A percentile compares a stretch with the other conserved stretches of the same genome.
Conservation (phyloP, 1,139 yeast species). For the Taiozyma sp. region DNA sequence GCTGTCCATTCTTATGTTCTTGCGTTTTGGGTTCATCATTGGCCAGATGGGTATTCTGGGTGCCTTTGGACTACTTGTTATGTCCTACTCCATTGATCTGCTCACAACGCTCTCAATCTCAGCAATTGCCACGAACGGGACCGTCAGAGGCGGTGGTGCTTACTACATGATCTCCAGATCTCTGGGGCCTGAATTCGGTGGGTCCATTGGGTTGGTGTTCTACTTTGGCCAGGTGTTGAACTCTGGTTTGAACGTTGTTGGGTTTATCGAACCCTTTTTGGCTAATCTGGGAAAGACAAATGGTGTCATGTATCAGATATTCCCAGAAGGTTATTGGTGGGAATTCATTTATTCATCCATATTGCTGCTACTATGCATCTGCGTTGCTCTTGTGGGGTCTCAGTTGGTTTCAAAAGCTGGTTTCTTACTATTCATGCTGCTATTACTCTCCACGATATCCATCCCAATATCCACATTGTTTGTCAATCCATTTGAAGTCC, state of each 20-base stretch:
- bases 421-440: constrained; percentile 60
- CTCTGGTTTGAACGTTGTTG: constrained; percentile 75
- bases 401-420: constrained; percentile 83
- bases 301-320: constrained; percentile 50
- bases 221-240: constrained; percentile 74
- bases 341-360: constrained; percentile 60
- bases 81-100: constrained; percentile 63
- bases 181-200: constrained; percentile 81
- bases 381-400: constrained; percentile 80
- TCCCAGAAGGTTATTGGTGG: constrained; percentile 56
- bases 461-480: constrained; percentile 75
- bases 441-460: constrained; percentile 71
- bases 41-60: constrained; percentile 78
- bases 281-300: constrained; percentile 48
- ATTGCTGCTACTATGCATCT: constrained; percentile 67
- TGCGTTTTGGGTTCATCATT: constrained; percentile 73
- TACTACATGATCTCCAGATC: constrained; percentile 79
- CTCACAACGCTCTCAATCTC: constrained; percentile 70
- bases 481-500: constrained; percentile 53
- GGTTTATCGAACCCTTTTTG: constrained; percentile 68
- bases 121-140: constrained; percentile 80
- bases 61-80: constrained; percentile 46
- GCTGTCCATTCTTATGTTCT: constrained; percentile 74
- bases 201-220: constrained; percentile 75
- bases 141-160: constrained; percentile 83